phyloP scores from a whole-genome alignment of 805 yeast genomes.

The Sungouiozyma intestinalis region DNA sequence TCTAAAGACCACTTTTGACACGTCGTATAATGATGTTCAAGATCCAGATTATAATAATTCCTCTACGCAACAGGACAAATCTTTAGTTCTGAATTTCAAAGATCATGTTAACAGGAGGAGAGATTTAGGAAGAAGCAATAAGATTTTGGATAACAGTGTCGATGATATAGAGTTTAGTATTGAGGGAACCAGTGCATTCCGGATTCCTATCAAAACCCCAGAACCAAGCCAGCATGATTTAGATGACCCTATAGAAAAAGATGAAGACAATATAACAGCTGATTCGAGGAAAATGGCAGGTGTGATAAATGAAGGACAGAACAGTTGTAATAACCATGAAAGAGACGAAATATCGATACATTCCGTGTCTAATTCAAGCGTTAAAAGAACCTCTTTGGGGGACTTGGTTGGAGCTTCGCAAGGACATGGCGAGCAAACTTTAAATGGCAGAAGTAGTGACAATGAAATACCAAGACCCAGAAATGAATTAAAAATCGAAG shows the following conservation, averaged over 20 bases:
- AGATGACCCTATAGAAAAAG: neutral
- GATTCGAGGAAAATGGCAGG: neutral
- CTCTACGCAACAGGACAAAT: slow-evolving; percentile 4
- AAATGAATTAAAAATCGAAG: neutral
- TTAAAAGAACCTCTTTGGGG: neutral
- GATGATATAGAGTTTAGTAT: slow-evolving; percentile 26
- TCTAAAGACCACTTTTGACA: slow-evolving; percentile 1
- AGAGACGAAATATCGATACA: neutral
- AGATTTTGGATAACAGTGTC: slow-evolving; percentile 23
- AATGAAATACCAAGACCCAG: neutral
- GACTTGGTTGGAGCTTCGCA: neutral
- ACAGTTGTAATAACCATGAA: neutral
- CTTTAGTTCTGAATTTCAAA: slow-evolving; percentile 14
- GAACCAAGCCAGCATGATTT: neutral
- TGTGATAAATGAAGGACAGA: neutral
- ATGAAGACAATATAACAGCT: neutral
- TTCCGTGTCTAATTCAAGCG: neutral
- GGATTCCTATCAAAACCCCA: slow-evolving; percentile 11
- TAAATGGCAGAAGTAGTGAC: too few species aligned
- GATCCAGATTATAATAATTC: neutral
- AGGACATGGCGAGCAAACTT: too few species aligned
- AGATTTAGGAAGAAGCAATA: slow-evolving; percentile 16
- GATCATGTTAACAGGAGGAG: slow-evolving; percentile 15
- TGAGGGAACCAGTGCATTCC: slow-evolving; percentile 22
- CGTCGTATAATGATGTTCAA: neutral